Percentiles rank a stretch among this genome's conserved stretches.
Evolutionary conservation across 129 eudicot species (phyloP).

Genomic region (Cynara cardunculus): DNA sequence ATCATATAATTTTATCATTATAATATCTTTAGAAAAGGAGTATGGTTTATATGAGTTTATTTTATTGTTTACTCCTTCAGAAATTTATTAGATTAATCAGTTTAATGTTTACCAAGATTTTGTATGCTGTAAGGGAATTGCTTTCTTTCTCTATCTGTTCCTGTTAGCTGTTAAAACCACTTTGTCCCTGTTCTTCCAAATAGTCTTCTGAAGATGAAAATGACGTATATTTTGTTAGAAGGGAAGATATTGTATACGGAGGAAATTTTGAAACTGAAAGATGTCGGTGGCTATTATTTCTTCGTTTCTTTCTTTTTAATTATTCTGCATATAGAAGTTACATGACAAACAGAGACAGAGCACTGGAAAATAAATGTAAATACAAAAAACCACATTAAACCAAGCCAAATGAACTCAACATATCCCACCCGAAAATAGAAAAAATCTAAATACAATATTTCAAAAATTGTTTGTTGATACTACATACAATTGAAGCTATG

Average conservation of each 20-base stretch:
- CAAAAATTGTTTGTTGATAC: neutral
- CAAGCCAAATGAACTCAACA: neutral
- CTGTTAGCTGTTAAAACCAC: neutral
- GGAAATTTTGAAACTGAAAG: neutral
- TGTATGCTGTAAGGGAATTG: neutral
- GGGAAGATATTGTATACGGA: neutral
- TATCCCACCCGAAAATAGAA: neutral
- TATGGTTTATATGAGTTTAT: neutral
- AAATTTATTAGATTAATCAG: neutral
- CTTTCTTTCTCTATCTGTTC: neutral
- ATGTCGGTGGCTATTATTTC: neutral
- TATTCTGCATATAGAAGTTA: neutral
- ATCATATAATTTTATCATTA: neutral
- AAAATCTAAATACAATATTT: neutral
- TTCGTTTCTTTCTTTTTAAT: neutral
- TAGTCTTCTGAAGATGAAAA: neutral
- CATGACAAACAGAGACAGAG: neutral
- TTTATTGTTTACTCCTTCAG: neutral
- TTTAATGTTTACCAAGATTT: neutral
- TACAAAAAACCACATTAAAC: neutral
- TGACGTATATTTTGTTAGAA: neutral
- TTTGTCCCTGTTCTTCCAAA: neutral
- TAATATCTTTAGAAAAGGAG: neutral
- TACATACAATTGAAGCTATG: neutral
- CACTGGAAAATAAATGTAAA: neutral